These are phyloP conservation scores for Nidula microcarpa DNA, from an alignment of 768 basidiomycete genomes.

Conservation along the genomic window DNA sequence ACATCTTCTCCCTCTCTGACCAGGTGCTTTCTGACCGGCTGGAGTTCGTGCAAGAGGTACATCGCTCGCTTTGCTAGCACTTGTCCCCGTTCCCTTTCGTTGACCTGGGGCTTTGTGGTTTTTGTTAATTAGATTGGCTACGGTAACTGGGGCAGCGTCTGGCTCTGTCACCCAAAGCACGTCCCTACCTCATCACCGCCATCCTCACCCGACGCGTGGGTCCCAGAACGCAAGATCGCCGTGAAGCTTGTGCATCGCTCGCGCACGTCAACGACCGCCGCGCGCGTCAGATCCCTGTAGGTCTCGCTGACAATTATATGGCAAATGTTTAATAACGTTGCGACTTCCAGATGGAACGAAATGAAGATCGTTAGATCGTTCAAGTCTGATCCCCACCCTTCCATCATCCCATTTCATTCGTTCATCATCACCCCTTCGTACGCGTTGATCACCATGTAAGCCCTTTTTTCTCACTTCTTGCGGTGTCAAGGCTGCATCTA, in stretches of 20 bases:
- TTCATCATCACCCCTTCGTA: constrained; percentile 92
- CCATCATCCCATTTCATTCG: constrained; percentile 88
- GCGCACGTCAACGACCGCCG: constrained; percentile 80
- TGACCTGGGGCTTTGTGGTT: neutral
- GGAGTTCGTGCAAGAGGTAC: constrained; percentile 73
- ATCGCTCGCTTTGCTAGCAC: constrained; percentile 9
- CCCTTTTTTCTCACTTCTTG: constrained; percentile 7
- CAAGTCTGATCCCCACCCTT: constrained; percentile 83
- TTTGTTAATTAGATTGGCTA: constrained; percentile 65
- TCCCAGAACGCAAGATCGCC: constrained; percentile 63
- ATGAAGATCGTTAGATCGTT: constrained; percentile 92
- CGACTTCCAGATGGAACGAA: constrained; percentile 81
- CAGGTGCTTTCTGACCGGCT: constrained; percentile 66
- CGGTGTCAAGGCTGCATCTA: neutral
- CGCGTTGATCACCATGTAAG: constrained; percentile 90
- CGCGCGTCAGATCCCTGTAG: constrained; percentile 84
- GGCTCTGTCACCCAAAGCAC: constrained; percentile 68
- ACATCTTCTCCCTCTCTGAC: constrained; percentile 77
- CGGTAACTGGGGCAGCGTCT: constrained; percentile 93
- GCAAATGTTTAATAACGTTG: neutral
- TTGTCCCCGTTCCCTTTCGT: too few species aligned
- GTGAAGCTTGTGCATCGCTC: constrained; percentile 93
- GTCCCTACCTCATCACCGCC: constrained; percentile 24
- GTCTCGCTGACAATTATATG: constrained; percentile 16
- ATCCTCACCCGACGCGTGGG: constrained; percentile 27